Conservation (phyloP, 2,329 filamentous ascomycete species). For the Saccharata proteae region DNA sequence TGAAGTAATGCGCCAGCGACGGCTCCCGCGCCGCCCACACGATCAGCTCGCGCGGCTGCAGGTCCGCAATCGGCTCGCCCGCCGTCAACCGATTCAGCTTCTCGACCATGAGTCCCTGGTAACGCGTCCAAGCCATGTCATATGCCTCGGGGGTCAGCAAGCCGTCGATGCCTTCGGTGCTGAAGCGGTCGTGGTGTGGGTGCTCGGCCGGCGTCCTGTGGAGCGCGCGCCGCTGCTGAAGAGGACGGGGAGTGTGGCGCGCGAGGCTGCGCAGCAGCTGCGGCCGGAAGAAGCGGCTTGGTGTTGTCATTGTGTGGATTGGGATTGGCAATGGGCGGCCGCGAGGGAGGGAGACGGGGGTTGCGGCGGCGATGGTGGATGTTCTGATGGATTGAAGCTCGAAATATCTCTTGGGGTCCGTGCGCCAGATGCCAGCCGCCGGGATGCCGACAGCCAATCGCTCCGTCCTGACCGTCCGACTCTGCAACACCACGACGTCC, state of each 20-base stretch:
- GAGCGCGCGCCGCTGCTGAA: too few relatives aligned
- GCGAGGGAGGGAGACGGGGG: constrained; percentile 1
- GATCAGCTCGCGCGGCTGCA: constrained; percentile 54
- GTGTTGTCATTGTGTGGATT: too few relatives aligned
- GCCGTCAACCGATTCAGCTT: constrained; percentile 63
- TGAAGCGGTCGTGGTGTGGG: constrained; percentile 31
- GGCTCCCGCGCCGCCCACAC: constrained; percentile 70
- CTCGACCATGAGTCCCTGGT: constrained; percentile 62
- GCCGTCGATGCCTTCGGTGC: constrained; percentile 48
- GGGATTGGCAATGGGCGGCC: constrained; percentile 7
- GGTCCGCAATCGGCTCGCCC: constrained; percentile 54
- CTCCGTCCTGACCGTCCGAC: too few relatives aligned
- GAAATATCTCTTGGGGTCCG: too few relatives aligned
- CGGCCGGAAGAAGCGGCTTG: constrained; percentile 4
- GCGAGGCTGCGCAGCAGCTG: constrained; percentile 18
- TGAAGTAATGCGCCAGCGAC: constrained; percentile 69
- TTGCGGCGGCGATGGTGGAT: too few relatives aligned
- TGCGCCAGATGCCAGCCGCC: too few relatives aligned
- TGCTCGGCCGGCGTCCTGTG: too few relatives aligned
- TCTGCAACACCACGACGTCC: too few relatives aligned
- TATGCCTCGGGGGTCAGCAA: constrained; percentile 61
- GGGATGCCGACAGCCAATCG: too few relatives aligned
- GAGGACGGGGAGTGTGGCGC: constrained; percentile 3
- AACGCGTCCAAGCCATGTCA: constrained; percentile 67
- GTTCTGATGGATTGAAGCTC: too few relatives aligned